Percentiles rank a stretch among this genome's conserved stretches.
Conservation (phyloP, 192 early-diverging fungal genomes). For the Borealophlyctis nickersoniae region DNA sequence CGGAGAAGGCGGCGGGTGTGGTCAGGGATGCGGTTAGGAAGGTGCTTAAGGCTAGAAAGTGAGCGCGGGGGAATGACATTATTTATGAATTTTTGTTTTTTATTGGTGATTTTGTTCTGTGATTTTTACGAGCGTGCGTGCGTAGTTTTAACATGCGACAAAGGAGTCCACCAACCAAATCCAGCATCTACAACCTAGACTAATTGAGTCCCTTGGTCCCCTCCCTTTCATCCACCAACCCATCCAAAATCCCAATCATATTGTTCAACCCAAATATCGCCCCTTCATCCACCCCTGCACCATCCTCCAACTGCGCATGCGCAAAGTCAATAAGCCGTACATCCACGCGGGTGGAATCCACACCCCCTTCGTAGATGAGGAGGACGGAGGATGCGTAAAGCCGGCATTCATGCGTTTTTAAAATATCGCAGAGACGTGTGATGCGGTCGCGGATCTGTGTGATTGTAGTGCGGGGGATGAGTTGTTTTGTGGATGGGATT, state of each 20-base stretch:
- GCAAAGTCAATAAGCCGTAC: constrained; percentile 87
- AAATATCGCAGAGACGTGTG: constrained; percentile 49
- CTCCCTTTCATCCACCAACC: constrained; percentile 20
- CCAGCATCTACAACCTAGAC: constrained; percentile 5
- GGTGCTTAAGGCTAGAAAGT: constrained; percentile 34
- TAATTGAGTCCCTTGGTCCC: too few relatives aligned
- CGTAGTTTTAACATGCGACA: not conserved
- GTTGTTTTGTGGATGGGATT: constrained; percentile 9
- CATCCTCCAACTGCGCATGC: constrained; percentile 66
- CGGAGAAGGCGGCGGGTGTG: constrained; percentile 75
- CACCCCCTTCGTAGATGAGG: constrained; percentile 80
- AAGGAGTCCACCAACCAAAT: not conserved
- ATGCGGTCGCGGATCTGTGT: constrained; percentile 3
- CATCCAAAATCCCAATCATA: constrained; percentile 53
- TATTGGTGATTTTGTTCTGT: not conserved
- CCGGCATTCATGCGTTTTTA: constrained; percentile 53
- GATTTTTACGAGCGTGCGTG: not conserved
- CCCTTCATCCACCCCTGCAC: constrained; percentile 61
- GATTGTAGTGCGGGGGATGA: constrained; percentile 6
- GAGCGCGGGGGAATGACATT: not conserved
- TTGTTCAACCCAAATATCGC: constrained; percentile 65
- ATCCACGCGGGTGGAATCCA: constrained; percentile 29
- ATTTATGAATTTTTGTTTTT: constrained; percentile 6
- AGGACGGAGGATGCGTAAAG: constrained; percentile 75
- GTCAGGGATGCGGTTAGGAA: constrained; percentile 66